Evolutionary conservation across 805 yeast species (phyloP).

Genomic region (Yarrowia sp.): DNA sequence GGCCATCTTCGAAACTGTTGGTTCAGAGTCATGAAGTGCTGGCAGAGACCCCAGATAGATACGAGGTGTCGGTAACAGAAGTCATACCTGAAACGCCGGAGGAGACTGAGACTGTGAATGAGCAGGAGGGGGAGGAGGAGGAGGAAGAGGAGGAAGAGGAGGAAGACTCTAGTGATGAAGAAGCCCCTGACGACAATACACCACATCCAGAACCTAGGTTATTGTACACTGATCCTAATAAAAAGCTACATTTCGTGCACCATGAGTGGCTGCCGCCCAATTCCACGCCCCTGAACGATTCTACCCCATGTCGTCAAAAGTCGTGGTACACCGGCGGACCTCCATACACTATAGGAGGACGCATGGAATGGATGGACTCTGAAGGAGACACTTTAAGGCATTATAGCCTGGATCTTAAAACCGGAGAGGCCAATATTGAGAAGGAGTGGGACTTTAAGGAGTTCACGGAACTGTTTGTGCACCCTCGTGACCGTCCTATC

Average conservation of each 20-base stretch:
- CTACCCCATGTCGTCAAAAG: constrained; percentile 7
- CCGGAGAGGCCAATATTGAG: not conserved
- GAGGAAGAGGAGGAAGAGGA: constrained; percentile 2
- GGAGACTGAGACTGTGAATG: not conserved
- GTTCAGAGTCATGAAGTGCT: not conserved
- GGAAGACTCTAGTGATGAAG: not conserved
- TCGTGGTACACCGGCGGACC: constrained; percentile 21
- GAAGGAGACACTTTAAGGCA: not conserved
- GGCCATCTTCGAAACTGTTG: not conserved
- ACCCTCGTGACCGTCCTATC: not conserved
- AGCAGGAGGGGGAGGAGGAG: not conserved
- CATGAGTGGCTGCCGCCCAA: not conserved
- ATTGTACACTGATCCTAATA: not conserved
- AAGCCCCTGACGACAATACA: not conserved
- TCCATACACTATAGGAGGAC: constrained; percentile 1
- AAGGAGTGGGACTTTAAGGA: not conserved
- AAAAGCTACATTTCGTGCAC: not conserved
- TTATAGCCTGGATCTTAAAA: not conserved
- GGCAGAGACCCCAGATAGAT: not conserved
- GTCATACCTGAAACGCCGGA: not conserved
- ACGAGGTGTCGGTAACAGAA: not conserved
- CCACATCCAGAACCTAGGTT: not conserved
- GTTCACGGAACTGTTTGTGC: constrained; percentile 10
- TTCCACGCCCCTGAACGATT: constrained; percentile 5
- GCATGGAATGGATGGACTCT: constrained; percentile 8